Evolutionary conservation across 2,329 filamentous ascomycete species (phyloP), one percentile per base, ranked within the genome.

Genomic region (Monosporascus sp.): DNA sequence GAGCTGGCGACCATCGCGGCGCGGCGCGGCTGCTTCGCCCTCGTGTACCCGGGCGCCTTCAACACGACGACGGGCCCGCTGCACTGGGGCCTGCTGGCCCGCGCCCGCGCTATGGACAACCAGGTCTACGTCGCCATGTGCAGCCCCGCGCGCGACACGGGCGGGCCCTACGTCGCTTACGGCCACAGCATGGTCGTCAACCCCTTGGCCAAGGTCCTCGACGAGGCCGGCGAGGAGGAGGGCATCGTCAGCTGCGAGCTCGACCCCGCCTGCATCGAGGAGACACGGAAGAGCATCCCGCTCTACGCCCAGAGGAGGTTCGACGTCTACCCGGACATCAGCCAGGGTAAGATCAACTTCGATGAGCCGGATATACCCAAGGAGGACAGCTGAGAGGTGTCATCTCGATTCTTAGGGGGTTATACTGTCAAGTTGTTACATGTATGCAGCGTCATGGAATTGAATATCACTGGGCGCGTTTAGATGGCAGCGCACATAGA

Each of bases 41-140:
- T 97, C 51, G 69, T 97, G 18, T 97, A 97, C 71, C 94, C 94
- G 0, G 94, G 91, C n/a, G 94, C 94, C 1, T 99, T 99, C 79
- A 99, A 97, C 72, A 78, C 89, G 55, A 96, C 91, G 0, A 99
- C 94, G 0, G 94, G 94, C 0, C 86, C 89, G 6, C 72, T 97
- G 69, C 94, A 99, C 72, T 99, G 94, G 94, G 81, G 85, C 53
- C 74, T 99, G 60, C 82, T 89, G 63, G 93, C 86, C 1, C 82
- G 89, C 59, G 91, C 88, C 15, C 79, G 94, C 57, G 94, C 93
- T 5, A 80, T 96, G 62, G 93, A 99, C 67, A 97, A 97, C 68
- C 91, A 99, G 76, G 76, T 95, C 9, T 97, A 95, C 70, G 91
- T 97, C 14, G 94, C 85, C 36, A 73, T 99, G 68, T 99, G 94